phyloP scores from a whole-genome alignment of 257 asterid species.

The Scutellaria minor region DNA sequence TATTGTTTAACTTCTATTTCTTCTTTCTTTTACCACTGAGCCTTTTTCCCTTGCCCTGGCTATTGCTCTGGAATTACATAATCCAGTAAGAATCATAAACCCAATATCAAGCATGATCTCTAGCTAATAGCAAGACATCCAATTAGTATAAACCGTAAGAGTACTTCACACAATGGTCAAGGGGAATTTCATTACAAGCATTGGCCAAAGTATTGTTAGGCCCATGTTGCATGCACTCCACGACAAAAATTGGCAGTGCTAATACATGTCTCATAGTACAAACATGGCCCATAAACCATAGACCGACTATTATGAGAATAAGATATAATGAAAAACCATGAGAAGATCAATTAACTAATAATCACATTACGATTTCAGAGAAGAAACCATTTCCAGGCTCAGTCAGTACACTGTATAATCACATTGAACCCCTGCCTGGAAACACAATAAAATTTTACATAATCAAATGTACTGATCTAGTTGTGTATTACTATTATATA shows the following conservation, averaged over 20 bases:
- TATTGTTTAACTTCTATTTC: slow-evolving; percentile 13
- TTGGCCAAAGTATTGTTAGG: background rate
- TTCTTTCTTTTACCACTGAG: background rate
- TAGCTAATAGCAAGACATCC: background rate
- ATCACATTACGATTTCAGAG: background rate
- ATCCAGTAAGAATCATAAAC: background rate
- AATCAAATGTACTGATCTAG: slow-evolving; percentile 14
- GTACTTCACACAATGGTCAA: slow-evolving; percentile 21
- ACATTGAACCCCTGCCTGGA: background rate
- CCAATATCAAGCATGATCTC: background rate
- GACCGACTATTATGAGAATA: background rate
- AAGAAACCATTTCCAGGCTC: slow-evolving; percentile 6
- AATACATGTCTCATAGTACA: background rate
- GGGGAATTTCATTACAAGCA: slow-evolving; percentile 20
- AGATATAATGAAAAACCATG: slow-evolving; percentile 10
- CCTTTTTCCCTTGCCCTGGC: background rate
- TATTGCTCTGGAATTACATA: background rate
- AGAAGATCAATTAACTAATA: background rate
- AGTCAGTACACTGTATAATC: background rate
- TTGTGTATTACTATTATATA: background rate
- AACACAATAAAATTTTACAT: background rate
- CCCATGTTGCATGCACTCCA: background rate
- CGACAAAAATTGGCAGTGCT: slow-evolving; percentile 7
- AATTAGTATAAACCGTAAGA: background rate
- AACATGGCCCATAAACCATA: background rate